Conservation (phyloP, 2,329 filamentous ascomycete species). For the Xylaria sp. region DNA sequence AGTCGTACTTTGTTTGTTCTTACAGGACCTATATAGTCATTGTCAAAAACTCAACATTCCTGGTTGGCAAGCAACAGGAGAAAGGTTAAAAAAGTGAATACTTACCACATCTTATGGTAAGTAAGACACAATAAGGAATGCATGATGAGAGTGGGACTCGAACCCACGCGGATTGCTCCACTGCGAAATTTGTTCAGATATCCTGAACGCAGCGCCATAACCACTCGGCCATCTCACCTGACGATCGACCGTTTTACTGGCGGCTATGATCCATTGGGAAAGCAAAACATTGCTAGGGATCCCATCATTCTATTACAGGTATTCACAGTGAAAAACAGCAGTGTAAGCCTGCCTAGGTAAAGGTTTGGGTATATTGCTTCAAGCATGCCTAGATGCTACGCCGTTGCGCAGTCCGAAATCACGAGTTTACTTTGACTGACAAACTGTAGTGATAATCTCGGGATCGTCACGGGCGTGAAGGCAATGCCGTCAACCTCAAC, state of each 20-base stretch:
- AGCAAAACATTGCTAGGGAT: no score
- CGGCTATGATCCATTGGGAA: no score
- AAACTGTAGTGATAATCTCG: neutral
- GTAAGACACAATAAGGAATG: no score
- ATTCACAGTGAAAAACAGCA: no score
- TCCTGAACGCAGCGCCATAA: constrained; percentile 51
- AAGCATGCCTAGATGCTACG: neutral
- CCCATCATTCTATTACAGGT: no score
- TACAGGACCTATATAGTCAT: no score
- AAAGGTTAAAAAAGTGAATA: neutral
- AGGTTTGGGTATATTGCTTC: neutral
- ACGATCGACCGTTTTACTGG: no score
- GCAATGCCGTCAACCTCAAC: neutral
- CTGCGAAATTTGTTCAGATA: constrained; percentile 43
- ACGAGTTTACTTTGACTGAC: neutral
- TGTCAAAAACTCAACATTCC: neutral
- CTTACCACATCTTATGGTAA: no score
- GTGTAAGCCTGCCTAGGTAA: no score
- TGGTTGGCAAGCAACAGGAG: neutral
- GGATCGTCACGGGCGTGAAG: neutral
- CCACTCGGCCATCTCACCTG: constrained; percentile 49
- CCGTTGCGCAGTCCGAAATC: no score
- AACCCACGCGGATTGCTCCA: constrained; percentile 54
- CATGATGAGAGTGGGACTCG: constrained; percentile 54
- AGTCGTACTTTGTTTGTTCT: no score